Conservation (phyloP, 768 basidiomycete genomes). For the Hirschioporus abietinus region DNA sequence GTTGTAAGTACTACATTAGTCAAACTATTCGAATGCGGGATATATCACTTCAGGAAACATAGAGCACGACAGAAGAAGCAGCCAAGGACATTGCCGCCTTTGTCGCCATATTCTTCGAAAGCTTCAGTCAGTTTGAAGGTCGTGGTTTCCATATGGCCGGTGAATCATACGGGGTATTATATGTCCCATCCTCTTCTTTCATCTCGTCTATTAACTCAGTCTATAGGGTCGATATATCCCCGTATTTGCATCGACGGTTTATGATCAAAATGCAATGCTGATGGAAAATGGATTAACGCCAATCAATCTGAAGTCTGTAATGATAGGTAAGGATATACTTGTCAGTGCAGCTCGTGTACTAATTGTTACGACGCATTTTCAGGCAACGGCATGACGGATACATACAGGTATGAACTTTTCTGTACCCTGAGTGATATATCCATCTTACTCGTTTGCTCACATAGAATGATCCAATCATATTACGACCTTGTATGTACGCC, state of each 20-base stretch:
- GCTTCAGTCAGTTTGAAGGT: constrained; percentile 67
- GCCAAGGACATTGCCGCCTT: constrained; percentile 69
- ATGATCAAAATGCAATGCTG: constrained; percentile 62
- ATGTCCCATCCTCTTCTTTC: constrained; percentile 19
- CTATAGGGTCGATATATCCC: constrained; percentile 64
- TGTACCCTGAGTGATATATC: background rate
- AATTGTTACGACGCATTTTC: background rate
- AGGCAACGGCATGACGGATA: constrained; percentile 59
- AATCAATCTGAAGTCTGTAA: constrained; percentile 64
- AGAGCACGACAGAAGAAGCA: constrained; percentile 63
- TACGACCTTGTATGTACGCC: constrained; percentile 46
- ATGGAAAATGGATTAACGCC: constrained; percentile 41
- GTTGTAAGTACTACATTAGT: constrained; percentile 35
- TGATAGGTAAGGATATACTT: constrained; percentile 45
- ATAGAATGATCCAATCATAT: constrained; percentile 35
- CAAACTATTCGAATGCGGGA: background rate
- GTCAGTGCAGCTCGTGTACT: background rate
- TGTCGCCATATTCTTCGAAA: constrained; percentile 67
- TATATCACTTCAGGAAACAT: background rate
- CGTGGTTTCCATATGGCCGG: constrained; percentile 38
- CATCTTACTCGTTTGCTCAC: background rate
- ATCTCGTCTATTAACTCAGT: background rate
- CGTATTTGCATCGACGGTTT: constrained; percentile 69
- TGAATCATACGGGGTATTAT: constrained; percentile 59
- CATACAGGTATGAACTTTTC: constrained; percentile 33